These are phyloP conservation scores for Fusarium avenaceum DNA, from an alignment of 2,329 filamentous ascomycete species.

Conservation along the genomic window DNA sequence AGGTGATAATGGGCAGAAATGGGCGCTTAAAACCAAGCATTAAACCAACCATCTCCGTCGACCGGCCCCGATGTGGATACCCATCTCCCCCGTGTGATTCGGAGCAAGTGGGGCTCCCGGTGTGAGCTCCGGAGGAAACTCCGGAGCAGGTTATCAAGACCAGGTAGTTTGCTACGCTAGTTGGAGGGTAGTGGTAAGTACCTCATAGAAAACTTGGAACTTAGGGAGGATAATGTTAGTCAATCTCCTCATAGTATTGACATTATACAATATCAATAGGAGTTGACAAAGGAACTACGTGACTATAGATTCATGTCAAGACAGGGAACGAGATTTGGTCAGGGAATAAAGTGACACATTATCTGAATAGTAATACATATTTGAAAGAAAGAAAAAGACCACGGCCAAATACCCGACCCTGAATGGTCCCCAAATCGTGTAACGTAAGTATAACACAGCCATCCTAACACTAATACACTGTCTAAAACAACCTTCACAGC, in stretches of 20 bases:
- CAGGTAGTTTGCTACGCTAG: not conserved
- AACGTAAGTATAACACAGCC: not conserved
- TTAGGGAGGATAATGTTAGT: too few relatives aligned
- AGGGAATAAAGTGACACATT: not conserved
- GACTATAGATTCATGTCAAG: too few relatives aligned
- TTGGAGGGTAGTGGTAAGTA: not conserved
- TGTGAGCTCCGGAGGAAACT: not conserved
- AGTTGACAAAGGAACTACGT: not conserved
- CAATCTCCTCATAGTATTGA: too few relatives aligned
- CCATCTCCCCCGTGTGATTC: conserved; percentile 5
- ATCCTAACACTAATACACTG: not conserved
- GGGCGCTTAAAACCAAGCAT: not conserved
- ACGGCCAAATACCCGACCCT: too few relatives aligned
- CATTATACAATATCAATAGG: not conserved
- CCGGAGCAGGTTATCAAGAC: not conserved
- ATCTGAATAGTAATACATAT: not conserved
- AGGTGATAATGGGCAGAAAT: not conserved
- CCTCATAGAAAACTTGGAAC: not conserved
- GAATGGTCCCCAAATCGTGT: not conserved
- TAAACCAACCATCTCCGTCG: not conserved
- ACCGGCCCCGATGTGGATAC: conserved; percentile 18
- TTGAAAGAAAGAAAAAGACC: too few relatives aligned
- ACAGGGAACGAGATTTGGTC: too few relatives aligned
- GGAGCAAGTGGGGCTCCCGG: conserved; percentile 13
- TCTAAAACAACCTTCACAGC: not conserved